These are phyloP conservation scores for Hyphochytrium catenoides DNA, from an alignment of 352 stramenopile species.

Conservation along the genomic window DNA sequence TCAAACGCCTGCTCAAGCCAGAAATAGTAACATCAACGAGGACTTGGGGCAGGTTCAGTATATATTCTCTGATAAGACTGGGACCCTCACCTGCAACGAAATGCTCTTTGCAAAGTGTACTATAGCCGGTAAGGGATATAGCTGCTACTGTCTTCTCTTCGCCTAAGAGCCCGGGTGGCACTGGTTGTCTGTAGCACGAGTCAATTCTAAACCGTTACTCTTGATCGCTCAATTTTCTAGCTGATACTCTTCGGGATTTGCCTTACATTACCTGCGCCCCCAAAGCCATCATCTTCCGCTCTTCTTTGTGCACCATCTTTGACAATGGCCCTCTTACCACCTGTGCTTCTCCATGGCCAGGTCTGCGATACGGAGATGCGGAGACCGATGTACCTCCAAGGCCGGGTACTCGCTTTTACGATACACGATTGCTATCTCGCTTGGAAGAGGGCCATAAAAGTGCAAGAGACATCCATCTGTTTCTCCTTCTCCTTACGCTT, in stretches of 20 bases:
- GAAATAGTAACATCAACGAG: conserved; percentile 65
- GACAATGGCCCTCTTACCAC: too few relatives aligned
- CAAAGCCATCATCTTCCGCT: too few relatives aligned
- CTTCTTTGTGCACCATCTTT: too few relatives aligned
- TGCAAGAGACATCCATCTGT: conserved; percentile 56
- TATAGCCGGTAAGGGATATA: conserved; percentile 69
- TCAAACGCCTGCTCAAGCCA: conserved; percentile 44
- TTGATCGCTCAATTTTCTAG: too few relatives aligned
- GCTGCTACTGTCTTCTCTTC: too few relatives aligned
- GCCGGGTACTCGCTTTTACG: conserved; percentile 48
- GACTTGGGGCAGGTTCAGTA: conserved; percentile 68
- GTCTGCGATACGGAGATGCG: not conserved
- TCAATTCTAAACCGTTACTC: too few relatives aligned
- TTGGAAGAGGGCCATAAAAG: conserved; percentile 50
- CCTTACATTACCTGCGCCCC: too few relatives aligned
- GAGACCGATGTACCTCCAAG: conserved; percentile 11
- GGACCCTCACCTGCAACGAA: conserved; percentile 56
- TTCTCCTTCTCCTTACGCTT: conserved; percentile 47
- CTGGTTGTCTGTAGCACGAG: too few relatives aligned
- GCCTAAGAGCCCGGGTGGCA: too few relatives aligned
- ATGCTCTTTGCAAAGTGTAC: conserved; percentile 77
- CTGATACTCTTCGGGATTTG: too few relatives aligned
- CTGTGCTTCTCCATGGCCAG: conserved; percentile 23
- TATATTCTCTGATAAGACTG: conserved; percentile 68
- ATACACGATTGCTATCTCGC: conserved; percentile 31